Base-by-base conservation (phyloP, 139 green algal genomes). In the Closterium sp. region DNA sequence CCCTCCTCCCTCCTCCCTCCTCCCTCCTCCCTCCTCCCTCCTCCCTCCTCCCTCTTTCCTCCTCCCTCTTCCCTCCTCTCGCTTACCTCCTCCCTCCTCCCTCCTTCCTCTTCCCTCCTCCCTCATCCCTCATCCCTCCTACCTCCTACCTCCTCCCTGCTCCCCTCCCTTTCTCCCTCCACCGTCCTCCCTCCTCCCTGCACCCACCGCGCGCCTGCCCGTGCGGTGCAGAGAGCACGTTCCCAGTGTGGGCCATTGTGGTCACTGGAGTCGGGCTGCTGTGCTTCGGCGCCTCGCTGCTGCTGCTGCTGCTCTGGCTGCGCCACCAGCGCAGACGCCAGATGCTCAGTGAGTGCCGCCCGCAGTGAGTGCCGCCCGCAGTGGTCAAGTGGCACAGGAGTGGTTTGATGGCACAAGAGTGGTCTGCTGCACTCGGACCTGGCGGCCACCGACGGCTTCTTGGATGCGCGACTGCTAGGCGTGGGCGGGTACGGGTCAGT, bases 401-500 rank as follows among this genome's bases (percentile, higher is more conserved):
- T 11, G 24, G 13, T 73, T 73, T 73, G 50, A n/a, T n/a, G n/a
- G n/a, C n/a, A n/a, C 50, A 73, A 11, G 50, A 73, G 50, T 11
- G 24, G 13, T 73, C 24, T 73, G 50, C n/a, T n/a, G n/a, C n/a
- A n/a, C n/a, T n/a, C n/a, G n/a, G n/a, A n/a, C 30, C 6, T 91
- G 28, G 88, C 38, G 0, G 90, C 90, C 86, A 93, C 90, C 6
- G 11, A 93, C 34, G 7, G 0, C 5, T 93, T 93, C 17, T 4
- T 7, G 32, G 90, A 93, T 0, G 27, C 27, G 11, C 32, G 27
- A 6, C 89, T 91, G 38, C 32, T 93, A n/a, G 91, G 91, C 24
- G 91, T 93, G 32, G 91, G 91, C 79, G 91, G 91, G 22, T 93
- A 93, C 29, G 87, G 91, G 22, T 45, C 88, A 0, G 91, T 93